These are phyloP conservation scores for Russula sp. DNA, from an alignment of 768 basidiomycete species.

Conservation along the genomic window DNA sequence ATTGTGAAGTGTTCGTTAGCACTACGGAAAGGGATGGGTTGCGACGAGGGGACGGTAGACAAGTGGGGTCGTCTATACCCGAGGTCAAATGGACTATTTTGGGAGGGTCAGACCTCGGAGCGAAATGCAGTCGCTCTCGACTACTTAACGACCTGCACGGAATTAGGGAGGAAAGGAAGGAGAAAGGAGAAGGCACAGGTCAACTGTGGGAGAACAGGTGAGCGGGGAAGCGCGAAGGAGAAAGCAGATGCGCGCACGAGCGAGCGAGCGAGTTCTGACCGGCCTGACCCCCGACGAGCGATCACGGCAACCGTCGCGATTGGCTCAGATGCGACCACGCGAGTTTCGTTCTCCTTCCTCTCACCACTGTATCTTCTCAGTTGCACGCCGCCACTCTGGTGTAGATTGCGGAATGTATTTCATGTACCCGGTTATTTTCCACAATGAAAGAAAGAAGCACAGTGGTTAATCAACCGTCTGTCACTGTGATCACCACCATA, in stretches of 20 bases:
- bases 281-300: neutral
- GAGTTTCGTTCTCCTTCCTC: neutral
- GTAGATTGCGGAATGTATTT: neutral
- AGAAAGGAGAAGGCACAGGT: neutral
- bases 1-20: slow-evolving; percentile 1
- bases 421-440: neutral
- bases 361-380: neutral
- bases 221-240: neutral
- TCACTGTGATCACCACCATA: neutral
- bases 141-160: neutral
- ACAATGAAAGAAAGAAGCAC: neutral
- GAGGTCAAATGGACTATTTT: slow-evolving; percentile 2
- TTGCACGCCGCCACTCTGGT: neutral
- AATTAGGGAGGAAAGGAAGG: neutral
- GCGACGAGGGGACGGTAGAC: neutral
- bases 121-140: neutral
- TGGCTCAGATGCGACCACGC: slow-evolving; percentile 12
- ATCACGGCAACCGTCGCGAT: slow-evolving; percentile 21
- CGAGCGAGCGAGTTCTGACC: neutral
- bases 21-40: neutral
- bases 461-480: neutral
- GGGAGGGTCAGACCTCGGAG: neutral
- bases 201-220: neutral
- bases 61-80: neutral
- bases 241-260: neutral